Evolutionary conservation across 2,329 filamentous ascomycete genomes (phyloP).

Genomic region (Aspergillus proliferans): DNA sequence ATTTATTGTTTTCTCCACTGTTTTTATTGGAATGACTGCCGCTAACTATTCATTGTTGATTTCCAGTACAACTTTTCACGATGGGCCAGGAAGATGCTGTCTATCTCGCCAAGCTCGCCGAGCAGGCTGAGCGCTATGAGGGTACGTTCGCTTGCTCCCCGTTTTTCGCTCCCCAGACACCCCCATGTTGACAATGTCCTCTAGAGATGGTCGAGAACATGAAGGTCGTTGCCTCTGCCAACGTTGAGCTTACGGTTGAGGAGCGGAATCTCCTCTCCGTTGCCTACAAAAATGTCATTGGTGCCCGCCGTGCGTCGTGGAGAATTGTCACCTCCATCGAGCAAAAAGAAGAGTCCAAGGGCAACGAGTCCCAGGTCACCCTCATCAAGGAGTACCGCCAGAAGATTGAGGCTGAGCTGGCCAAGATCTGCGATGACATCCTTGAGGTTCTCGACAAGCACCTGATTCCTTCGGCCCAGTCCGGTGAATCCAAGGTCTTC

Average conservation of each 20-base stretch:
- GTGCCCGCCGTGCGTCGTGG: conserved; percentile 93
- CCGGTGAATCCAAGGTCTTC: conserved; percentile 97
- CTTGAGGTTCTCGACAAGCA: conserved; percentile 90
- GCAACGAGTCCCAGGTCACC: conserved; percentile 81
- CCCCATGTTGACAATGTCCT: conserved; percentile 16
- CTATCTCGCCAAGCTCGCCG: conserved; percentile 98
- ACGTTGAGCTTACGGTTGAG: conserved; percentile 78
- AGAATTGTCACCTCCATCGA: conserved; percentile 97
- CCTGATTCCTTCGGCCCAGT: conserved; percentile 89
- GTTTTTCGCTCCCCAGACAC: background rate
- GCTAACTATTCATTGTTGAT: conserved; percentile 6
- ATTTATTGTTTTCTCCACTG: background rate
- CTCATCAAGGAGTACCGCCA: conserved; percentile 97
- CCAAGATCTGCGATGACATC: conserved; percentile 96
- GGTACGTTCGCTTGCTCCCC: conserved; percentile 54
- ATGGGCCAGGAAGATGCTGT: conserved; percentile 99
- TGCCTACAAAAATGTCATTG: conserved; percentile 99
- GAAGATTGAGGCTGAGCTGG: conserved; percentile 95
- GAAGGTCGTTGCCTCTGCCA: conserved; percentile 92
- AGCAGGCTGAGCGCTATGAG: conserved; percentile 99
- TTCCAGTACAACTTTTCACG: conserved; percentile 48
- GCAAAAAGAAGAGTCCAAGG: conserved; percentile 99
- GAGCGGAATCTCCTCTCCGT: conserved; percentile 96
- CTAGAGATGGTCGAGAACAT: conserved; percentile 99
- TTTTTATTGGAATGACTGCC: background rate